Evolutionary conservation across 2,329 filamentous ascomycete species (phyloP).

Genomic region (Sclerotiophoma versabilis): DNA sequence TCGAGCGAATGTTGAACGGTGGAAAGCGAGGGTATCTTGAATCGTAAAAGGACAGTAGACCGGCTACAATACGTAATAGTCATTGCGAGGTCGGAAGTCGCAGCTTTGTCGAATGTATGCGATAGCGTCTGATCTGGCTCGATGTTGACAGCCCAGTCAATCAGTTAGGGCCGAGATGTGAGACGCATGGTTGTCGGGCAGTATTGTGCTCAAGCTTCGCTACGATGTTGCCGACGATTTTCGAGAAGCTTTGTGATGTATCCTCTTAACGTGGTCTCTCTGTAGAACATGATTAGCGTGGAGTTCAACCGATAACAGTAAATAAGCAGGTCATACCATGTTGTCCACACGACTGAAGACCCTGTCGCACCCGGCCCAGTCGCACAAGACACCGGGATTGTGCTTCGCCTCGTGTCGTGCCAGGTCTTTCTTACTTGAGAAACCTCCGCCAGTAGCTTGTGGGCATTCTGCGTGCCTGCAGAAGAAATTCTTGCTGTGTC

Average conservation of each 20-base stretch:
- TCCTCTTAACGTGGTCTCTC: conserved; percentile 52
- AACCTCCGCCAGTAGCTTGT: conserved; percentile 63
- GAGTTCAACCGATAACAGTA: background rate
- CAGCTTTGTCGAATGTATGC: background rate
- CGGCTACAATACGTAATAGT: conserved; percentile 18
- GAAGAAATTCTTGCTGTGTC: conserved; percentile 67
- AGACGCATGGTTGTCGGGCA: background rate
- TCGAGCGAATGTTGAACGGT: conserved; percentile 20
- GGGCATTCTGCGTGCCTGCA: conserved; percentile 66
- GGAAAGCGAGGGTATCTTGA: conserved; percentile 36
- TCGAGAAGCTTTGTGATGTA: conserved; percentile 47
- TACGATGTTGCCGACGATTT: conserved; percentile 32
- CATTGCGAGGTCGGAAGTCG: conserved; percentile 6
- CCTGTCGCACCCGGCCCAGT: conserved; percentile 64
- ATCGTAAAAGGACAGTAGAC: conserved; percentile 32
- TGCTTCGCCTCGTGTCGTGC: conserved; percentile 69
- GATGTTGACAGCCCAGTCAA: background rate
- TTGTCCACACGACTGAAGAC: conserved; percentile 69
- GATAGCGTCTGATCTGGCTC: background rate
- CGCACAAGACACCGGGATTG: conserved; percentile 66
- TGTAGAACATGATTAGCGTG: conserved; percentile 32
- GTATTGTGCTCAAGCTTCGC: conserved; percentile 1
- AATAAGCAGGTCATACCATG: conserved; percentile 55
- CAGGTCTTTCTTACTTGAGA: conserved; percentile 69
- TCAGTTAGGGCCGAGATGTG: background rate